Evolutionary conservation across 2,329 filamentous ascomycete genomes (phyloP).

Genomic region (Sporothrix phasma): DNA sequence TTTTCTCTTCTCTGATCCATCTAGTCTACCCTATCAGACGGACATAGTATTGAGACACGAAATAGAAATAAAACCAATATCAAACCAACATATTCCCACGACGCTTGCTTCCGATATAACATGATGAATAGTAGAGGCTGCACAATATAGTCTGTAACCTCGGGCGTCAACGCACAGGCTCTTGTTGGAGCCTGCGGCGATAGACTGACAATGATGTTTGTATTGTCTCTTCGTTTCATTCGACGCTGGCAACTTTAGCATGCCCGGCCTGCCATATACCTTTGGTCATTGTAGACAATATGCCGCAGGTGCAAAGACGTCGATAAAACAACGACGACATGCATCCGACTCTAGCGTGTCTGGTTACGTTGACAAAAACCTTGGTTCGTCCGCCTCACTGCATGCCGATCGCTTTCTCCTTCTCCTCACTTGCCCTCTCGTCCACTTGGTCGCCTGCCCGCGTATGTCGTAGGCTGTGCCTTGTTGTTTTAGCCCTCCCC

Average conservation of each 20-base stretch:
- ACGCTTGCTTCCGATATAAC: no score
- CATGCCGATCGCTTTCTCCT: neutral
- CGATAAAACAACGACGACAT: neutral
- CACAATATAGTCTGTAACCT: neutral
- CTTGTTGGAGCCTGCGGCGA: neutral
- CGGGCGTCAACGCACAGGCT: no score
- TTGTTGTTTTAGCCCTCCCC: neutral
- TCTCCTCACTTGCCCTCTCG: neutral
- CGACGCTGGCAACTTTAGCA: no score
- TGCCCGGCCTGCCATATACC: neutral
- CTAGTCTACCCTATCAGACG: constrained; percentile 20
- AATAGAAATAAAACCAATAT: neutral
- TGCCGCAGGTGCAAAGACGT: neutral
- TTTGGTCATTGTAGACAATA: neutral
- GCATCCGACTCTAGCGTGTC: neutral
- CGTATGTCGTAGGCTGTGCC: neutral
- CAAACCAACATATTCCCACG: neutral
- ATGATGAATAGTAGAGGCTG: no score
- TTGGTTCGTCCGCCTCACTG: neutral
- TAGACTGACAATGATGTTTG: neutral
- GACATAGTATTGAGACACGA: neutral
- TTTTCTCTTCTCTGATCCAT: constrained; percentile 21
- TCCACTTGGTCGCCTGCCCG: neutral
- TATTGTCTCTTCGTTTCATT: no score
- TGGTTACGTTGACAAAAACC: neutral